Evolutionary conservation across 2,329 filamentous ascomycete species (phyloP).

Genomic region (Sclerotinia nivalis): DNA sequence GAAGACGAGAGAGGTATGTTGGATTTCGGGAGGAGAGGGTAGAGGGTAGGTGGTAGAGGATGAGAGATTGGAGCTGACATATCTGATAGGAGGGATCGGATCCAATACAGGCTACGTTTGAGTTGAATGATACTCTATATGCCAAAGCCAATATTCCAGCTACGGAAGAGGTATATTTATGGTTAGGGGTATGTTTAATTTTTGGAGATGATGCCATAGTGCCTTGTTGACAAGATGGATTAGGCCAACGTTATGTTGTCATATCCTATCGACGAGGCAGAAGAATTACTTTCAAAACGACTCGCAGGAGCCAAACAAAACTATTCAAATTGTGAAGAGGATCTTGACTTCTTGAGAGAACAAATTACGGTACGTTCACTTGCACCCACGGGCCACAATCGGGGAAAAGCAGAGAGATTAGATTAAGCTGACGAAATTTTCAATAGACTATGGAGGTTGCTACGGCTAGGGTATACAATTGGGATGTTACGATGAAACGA

Average conservation of each 20-base stretch:
- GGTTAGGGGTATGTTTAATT: slow-evolving; percentile 74
- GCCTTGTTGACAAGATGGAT: slow-evolving; percentile 25
- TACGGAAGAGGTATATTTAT: slow-evolving; percentile 91
- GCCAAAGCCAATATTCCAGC: slow-evolving; percentile 81
- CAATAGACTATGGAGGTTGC: slow-evolving; percentile 77
- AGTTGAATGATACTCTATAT: slow-evolving; percentile 94
- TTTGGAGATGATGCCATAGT: not conserved
- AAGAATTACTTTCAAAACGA: slow-evolving; percentile 75
- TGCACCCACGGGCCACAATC: not conserved
- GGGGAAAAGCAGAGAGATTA: not conserved
- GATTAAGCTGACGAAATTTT: slow-evolving; percentile 24
- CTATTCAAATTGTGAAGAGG: slow-evolving; percentile 88
- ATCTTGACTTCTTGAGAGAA: slow-evolving; percentile 90
- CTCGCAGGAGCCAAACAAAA: slow-evolving; percentile 76
- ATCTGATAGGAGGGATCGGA: slow-evolving; percentile 49
- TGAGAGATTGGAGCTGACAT: slow-evolving; percentile 25
- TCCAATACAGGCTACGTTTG: slow-evolving; percentile 87
- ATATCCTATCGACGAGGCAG: slow-evolving; percentile 87
- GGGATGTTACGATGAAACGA: slow-evolving; percentile 93
- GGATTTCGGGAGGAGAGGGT: not conserved
- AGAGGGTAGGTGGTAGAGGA: not conserved
- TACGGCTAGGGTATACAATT: slow-evolving; percentile 96
- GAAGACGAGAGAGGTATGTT: slow-evolving; percentile 67
- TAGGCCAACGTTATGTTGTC: slow-evolving; percentile 96
- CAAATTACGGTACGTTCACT: slow-evolving; percentile 79